phyloP scores from a whole-genome alignment of 148 eudicot genomes.

The Rhododendron ferrugineum region DNA sequence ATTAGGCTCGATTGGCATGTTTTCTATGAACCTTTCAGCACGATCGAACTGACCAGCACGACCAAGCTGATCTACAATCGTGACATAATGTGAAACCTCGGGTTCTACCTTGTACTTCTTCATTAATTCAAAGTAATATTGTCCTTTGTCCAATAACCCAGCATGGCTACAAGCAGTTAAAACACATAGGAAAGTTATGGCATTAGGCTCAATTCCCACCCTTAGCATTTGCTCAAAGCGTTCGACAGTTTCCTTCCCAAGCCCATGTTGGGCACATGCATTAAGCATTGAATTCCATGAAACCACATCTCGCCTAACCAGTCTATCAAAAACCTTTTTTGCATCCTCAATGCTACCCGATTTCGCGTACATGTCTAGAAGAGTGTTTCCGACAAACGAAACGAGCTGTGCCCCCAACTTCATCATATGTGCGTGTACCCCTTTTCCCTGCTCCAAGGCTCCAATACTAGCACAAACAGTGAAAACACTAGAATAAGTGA shows the following conservation, averaged over 20 bases:
- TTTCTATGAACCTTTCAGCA: constrained; percentile 14
- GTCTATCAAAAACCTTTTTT: constrained; percentile 8
- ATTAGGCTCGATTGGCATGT: constrained; percentile 17
- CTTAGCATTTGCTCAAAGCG: constrained; percentile 19
- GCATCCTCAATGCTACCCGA: constrained; percentile 22
- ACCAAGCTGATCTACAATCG: constrained; percentile 17
- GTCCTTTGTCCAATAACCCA: constrained; percentile 15
- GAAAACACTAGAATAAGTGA: constrained; percentile 20
- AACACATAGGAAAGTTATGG: constrained; percentile 15
- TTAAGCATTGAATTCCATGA: constrained; percentile 24
- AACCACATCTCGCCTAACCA: constrained; percentile 14
- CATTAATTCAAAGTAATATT: constrained; percentile 16
- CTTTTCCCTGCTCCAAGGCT: constrained; percentile 20
- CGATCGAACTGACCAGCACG: constrained; percentile 17
- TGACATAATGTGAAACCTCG: constrained; percentile 17
- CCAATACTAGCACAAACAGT: constrained; percentile 16
- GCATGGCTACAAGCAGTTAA: constrained; percentile 25
- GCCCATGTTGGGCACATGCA: constrained; percentile 21
- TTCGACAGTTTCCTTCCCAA: constrained; percentile 10
- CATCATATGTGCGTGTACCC: constrained; percentile 14
- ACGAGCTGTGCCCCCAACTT: constrained; percentile 14
- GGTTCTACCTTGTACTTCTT: constrained; percentile 12
- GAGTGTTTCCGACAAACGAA: constrained; percentile 12
- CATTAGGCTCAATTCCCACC: constrained; percentile 14
- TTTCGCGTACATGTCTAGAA: constrained; percentile 23